Conservation (phyloP, 176 grass and related monocot genomes). For the bread wheat (Triticum aestivum) region IWGSC_CS_RefSeq_v2.1 NC_057809.1:180979073-180979572, state of each 20-base stretch:
- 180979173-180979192: conserved; percentile 68
- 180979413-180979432: conserved; percentile 38
- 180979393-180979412: conserved; percentile 41
- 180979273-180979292: conserved; percentile 71
- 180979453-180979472: conserved; percentile 34
- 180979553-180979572: conserved; percentile 58
- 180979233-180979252: conserved; percentile 65
- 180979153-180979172: conserved; percentile 60
- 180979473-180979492: conserved; percentile 41
- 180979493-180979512: conserved; percentile 39
- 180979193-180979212: conserved; percentile 83
- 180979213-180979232: conserved; percentile 90
- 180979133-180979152: conserved; percentile 85
- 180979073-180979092: background rate
- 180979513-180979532: conserved; percentile 47
- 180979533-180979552: conserved; percentile 56
- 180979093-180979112: conserved; percentile 56
- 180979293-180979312: conserved; percentile 45
- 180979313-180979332: conserved; percentile 47
- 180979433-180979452: conserved; percentile 34
- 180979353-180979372: conserved; percentile 30
- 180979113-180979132: conserved; percentile 87
- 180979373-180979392: conserved; percentile 41
- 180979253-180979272: conserved; percentile 74
- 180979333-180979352: conserved; percentile 49